Base-by-base conservation (phyloP, 768 basidiomycete genomes). In the Phlebiopsis flavidoalba region DNA sequence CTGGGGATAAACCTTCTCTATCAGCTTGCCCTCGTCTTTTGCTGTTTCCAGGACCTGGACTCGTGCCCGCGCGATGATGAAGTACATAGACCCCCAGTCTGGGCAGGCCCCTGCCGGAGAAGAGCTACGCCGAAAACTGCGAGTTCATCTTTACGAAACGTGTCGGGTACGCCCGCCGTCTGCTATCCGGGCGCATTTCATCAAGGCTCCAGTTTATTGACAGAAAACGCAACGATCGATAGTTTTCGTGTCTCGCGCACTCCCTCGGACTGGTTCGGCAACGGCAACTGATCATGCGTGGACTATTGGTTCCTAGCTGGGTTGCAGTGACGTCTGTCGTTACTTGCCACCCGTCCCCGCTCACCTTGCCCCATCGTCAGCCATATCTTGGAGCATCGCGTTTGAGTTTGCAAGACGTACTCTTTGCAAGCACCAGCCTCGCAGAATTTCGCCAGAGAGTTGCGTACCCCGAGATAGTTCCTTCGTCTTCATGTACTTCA, bases 281-380 rank as follows among this genome's bases (percentile, higher is more conserved):
- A 95, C n/a, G 72, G 92, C 93, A n/a, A 3, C 82, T 94, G 80
- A 88, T 95, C 65, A 73, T 95, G 68, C 84, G 93, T 22, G 93
- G n/a, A 95, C 68, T 94, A 95, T 68, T 94, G 92, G 92, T 94
- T 93, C 69, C 94, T n/a, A n/a, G 93, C 68, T 94, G 93, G 91
- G 91, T 92, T n/a, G n/a, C n/a, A 67, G 26, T 19, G 61, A 37
- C 60, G 77, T 73, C 40, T 60, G 45, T 47, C 56, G 52, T 62
- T 50, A 43, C 46, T 14, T 36, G 59, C 46, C 43, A 37, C 15
- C 26, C 49, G 36, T 54, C 53, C 40, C 12, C 24, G 37, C 24
- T 40, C 24, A n/a, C n/a, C n/a, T n/a, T n/a, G n/a, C 8, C 11
- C 15, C 65, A 17, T 50, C 67, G 26, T n/a, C n/a, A n/a, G n/a